Conservation (phyloP, 2,329 filamentous ascomycete species). For the Diaporthe amygdali region DNA sequence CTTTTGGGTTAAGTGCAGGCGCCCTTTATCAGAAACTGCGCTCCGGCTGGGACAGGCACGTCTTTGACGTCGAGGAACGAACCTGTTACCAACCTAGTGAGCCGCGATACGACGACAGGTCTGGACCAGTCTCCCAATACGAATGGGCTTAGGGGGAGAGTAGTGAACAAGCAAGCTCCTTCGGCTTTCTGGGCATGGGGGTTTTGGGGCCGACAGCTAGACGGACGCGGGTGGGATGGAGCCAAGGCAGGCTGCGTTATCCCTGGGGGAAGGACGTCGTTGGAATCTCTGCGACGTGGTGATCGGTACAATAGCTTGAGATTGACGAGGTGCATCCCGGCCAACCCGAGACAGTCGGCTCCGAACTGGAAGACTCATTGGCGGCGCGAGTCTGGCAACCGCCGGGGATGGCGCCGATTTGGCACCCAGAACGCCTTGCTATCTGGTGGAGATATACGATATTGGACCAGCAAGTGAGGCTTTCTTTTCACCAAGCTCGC, state of each 20-base stretch:
- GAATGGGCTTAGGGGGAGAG: too few relatives aligned
- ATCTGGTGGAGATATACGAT: neutral
- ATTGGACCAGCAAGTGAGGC: neutral
- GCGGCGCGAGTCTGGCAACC: neutral
- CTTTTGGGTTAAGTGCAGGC: neutral
- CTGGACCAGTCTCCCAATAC: neutral
- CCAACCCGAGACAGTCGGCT: constrained; percentile 8
- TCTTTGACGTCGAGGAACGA: neutral
- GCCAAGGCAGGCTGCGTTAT: neutral
- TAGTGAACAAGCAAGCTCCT: too few relatives aligned
- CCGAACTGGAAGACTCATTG: neutral
- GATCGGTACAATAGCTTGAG: neutral
- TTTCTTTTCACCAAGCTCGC: neutral
- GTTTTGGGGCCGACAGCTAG: neutral
- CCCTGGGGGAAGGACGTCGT: neutral
- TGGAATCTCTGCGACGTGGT: neutral
- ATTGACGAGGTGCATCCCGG: constrained; percentile 6
- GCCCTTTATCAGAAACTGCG: neutral
- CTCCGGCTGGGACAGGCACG: neutral
- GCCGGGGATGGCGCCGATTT: constrained; percentile 12
- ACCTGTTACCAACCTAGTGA: neutral
- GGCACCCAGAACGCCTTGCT: neutral
- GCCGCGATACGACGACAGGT: neutral
- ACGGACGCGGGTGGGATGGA: neutral
- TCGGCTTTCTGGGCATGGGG: neutral